Evolutionary conservation across 2,329 filamentous ascomycete genomes (phyloP), one percentile per base, ranked within the genome.

Genomic region (Colletotrichum sp.): DNA sequence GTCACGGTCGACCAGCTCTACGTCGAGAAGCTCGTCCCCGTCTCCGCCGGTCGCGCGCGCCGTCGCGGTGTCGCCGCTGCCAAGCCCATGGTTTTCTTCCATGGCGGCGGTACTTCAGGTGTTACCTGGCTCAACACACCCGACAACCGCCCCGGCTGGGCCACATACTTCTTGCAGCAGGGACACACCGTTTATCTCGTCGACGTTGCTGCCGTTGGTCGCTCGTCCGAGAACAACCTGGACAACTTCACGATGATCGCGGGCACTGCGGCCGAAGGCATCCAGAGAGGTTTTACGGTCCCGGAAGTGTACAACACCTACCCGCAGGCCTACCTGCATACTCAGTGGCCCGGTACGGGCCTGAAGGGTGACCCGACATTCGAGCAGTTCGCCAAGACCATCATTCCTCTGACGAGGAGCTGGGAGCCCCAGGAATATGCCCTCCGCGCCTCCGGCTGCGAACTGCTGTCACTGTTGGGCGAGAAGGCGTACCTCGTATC

Each of bases 1-100:
- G 77, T 82, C 27, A 78, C 81, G 13, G 80, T 80, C 34, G 84
- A 85, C 66, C 89, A 91, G 81, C 88, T 91, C 83, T 91, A 91
- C 76, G 88, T 90, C 30, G 89, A 91, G 81, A 84, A 84, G 69
- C 83, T 90, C 15, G 77, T 78, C 5, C 86, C 88, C 9, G 75
- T 55, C 6, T 39, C 30, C 27, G 16, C 69, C 18, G 39, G 34
- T 7, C 30, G 62, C 28, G 28, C 34, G 43, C 70, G 70, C 8
- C 65, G 71, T 18, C 55, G 71, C 3, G 30, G 25, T 12, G 30
- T 36, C 16, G 5, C 61, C 2, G 15, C 62, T 1, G 52, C 66
- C 12, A 76, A 75, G 30, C 75, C 75, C 4, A 70, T 76, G 12
- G 43, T 76, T 8, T 71, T 75, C 67, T 75, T 76, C 48, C 75